Evolutionary conservation across 441 rosid genomes (phyloP).

Genomic region (Populus hybrid): DNA sequence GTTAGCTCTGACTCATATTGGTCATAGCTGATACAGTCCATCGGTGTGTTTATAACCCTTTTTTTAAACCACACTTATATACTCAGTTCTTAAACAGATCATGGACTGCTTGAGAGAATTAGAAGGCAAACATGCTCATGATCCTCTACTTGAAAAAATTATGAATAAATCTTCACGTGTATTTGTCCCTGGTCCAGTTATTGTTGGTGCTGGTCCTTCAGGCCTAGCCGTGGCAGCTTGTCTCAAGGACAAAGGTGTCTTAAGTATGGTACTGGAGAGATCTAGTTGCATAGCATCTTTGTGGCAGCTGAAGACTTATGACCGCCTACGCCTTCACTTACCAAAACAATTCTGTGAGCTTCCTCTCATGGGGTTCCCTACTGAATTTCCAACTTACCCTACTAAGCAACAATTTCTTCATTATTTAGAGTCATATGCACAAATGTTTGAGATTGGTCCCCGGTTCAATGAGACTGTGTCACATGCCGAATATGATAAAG

Average conservation of each 20-base stretch:
- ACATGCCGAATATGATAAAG: conserved; percentile 52
- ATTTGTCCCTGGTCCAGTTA: conserved; percentile 55
- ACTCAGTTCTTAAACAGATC: conserved; percentile 10
- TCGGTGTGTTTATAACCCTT: not conserved
- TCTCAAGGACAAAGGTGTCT: conserved; percentile 49
- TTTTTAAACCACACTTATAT: not conserved
- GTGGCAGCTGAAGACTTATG: conserved; percentile 79
- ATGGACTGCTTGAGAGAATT: conserved; percentile 62
- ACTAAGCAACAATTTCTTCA: conserved; percentile 59
- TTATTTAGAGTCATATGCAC: conserved; percentile 49
- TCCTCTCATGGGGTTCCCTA: conserved; percentile 64
- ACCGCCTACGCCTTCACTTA: conserved; percentile 83
- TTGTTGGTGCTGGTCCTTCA: conserved; percentile 88
- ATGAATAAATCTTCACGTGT: conserved; percentile 30
- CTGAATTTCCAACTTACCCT: conserved; percentile 67
- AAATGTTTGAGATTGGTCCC: conserved; percentile 42
- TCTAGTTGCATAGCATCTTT: conserved; percentile 66
- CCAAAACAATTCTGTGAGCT: conserved; percentile 85
- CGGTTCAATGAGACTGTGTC: conserved; percentile 52
- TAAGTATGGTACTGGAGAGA: conserved; percentile 60
- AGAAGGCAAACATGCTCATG: conserved; percentile 74
- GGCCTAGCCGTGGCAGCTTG: conserved; percentile 83
- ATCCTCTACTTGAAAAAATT: conserved; percentile 39
- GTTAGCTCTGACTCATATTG: not conserved
- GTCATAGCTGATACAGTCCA: not conserved